Evolutionary conservation across 148 eudicot genomes (phyloP).

Genomic region (Amaranthus hypochondriacus): DNA sequence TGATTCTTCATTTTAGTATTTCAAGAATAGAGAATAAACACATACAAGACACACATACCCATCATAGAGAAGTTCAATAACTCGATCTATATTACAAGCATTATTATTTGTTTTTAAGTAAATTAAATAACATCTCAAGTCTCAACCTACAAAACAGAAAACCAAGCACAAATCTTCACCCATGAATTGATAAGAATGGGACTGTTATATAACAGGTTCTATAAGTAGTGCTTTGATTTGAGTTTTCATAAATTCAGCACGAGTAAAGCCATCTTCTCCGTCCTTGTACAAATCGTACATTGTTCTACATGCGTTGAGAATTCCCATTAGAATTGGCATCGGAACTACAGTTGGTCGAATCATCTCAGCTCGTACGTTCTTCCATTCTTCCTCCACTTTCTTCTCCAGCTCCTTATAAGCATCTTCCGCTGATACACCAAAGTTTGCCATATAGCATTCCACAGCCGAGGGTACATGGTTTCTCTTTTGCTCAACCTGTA

Average conservation of each 20-base stretch:
- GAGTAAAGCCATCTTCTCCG: constrained; percentile 18
- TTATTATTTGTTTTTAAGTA: too few relatives aligned
- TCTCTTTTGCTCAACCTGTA: constrained; percentile 32
- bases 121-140: too few relatives aligned
- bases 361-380: constrained; percentile 28
- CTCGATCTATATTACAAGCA: too few relatives aligned
- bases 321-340: constrained; percentile 17
- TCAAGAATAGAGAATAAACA: too few relatives aligned
- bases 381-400: constrained; percentile 33
- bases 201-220: background rate
- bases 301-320: constrained; percentile 22
- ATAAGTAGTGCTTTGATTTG: background rate
- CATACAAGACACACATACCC: too few relatives aligned
- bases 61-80: too few relatives aligned
- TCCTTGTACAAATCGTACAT: constrained; percentile 22
- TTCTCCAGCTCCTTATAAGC: constrained; percentile 11
- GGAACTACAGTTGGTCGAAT: constrained; percentile 21
- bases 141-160: too few relatives aligned
- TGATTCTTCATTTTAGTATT: too few relatives aligned
- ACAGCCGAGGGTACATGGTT: constrained; percentile 29
- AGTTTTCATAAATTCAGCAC: background rate
- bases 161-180: too few relatives aligned
- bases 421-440: constrained; percentile 29
- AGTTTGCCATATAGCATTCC: constrained; percentile 34
- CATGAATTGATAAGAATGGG: too few relatives aligned